Evolutionary conservation across 202 grass and related monocot species (phyloP), one percentile per base, ranked within the genome.

Genomic region (Carex arenaria): DNA sequence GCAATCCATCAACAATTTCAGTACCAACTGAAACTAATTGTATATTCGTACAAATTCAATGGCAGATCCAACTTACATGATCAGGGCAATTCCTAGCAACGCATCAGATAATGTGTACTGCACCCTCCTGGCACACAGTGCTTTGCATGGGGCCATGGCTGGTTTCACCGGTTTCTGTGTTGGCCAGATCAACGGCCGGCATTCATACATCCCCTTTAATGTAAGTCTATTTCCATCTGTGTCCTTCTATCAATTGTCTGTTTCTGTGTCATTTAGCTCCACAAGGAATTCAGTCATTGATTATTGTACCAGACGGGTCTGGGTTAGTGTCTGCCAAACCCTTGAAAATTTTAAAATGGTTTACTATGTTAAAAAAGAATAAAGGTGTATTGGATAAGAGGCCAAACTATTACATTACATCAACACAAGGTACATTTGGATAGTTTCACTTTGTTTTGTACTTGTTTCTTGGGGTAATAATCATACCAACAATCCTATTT

Each of bases 41-140:
- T 66, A 52, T 81, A 56, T 68, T 79, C 17, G 31, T 81, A 32
- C 30, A 68, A 82, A 82, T 75, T 71, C 2, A 64, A 84, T 84
- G 63, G 79, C 92, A 97, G 94, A 97, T 88, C 94, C 94, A 47
- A 97, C 94, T 15, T 97, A 97, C 84, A 97, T 97, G 94, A 91
- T 97, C 64, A 88, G 94, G 57, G 94, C 94, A 74, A 93, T 97
- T 88, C 90, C 89, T 79, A 93, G 92, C 82, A 97, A 97, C 83
- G 94, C 94, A 63, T 94, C 92, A 19, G 94, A 97, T 78, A 97
- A 97, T 80, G 92, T 97, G 26, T 97, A 97, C 79, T 94, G 90
- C 79, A 94, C 88, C 11, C 85, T 97, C 60, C 89, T 97, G 67
- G 86, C 94, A 19, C 94, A 97, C 54, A 97, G 94, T 31, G 94